phyloP scores from a whole-genome alignment of 257 asterid species.

The Solanum arcanum region DNA sequence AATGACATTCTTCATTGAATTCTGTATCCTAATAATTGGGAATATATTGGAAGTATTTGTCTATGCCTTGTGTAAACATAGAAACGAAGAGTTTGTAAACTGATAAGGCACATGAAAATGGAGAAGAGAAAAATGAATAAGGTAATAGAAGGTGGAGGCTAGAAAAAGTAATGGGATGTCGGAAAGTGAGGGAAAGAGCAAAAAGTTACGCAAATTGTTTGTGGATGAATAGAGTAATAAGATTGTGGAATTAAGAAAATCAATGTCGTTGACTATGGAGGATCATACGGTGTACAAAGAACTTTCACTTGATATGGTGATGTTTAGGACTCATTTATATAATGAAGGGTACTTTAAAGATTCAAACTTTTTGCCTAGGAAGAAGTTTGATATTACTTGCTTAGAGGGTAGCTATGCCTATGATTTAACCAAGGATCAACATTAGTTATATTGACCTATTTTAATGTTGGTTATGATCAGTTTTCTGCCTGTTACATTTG shows the following conservation, averaged over 20 bases:
- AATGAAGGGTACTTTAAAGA: constrained; percentile 36
- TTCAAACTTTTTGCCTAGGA: constrained; percentile 31
- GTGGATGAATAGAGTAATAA: background rate
- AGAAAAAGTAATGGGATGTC: background rate
- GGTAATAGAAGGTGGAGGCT: background rate
- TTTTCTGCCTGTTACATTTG: background rate
- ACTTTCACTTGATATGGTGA: constrained; percentile 24
- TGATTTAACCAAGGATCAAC: constrained; percentile 37
- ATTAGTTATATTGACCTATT: background rate
- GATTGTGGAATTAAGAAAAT: background rate
- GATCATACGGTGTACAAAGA: constrained; percentile 29
- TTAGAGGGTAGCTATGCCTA: constrained; percentile 49
- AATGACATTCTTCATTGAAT: background rate
- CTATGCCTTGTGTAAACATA: background rate
- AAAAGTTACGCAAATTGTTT: constrained; percentile 26
- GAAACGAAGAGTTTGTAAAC: background rate
- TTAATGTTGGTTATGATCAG: background rate
- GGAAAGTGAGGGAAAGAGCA: background rate
- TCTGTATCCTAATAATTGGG: background rate
- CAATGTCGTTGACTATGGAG: constrained; percentile 21
- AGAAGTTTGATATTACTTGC: constrained; percentile 29
- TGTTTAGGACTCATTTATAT: background rate
- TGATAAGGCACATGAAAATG: background rate
- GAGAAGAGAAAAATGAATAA: background rate
- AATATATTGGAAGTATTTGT: background rate